These are phyloP conservation scores for Picochlorum sp. DNA, from an alignment of 139 green algal species.

Conservation along the genomic window DNA sequence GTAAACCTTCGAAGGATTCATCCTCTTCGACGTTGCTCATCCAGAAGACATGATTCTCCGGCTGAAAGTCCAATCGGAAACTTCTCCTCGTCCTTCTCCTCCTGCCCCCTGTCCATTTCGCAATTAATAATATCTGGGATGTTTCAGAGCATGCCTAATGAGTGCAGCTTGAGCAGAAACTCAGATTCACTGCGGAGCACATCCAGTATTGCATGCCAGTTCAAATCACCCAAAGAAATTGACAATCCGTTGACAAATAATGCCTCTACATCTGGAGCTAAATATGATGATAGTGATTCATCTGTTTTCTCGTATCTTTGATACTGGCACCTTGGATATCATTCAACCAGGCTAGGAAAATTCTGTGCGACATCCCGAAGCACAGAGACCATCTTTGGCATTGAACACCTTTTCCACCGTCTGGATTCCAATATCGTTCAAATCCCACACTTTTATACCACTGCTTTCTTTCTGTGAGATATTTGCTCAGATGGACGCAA, in stretches of 20 bases:
- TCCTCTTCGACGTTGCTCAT: slow-evolving; percentile 85
- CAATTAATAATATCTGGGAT: slow-evolving; percentile 16
- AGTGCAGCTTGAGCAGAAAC: slow-evolving; percentile 36
- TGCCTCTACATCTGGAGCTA: slow-evolving; percentile 44
- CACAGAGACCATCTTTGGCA: slow-evolving; percentile 62
- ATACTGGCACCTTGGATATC: slow-evolving; percentile 44
- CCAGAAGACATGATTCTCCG: slow-evolving; percentile 25
- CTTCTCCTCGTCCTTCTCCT: background rate
- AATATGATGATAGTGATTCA: slow-evolving; percentile 6
- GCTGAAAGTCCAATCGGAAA: background rate
- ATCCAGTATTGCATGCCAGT: slow-evolving; percentile 53
- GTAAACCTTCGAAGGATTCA: slow-evolving; percentile 29
- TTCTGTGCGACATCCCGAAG: slow-evolving; percentile 75
- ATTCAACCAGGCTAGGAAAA: slow-evolving; percentile 72
- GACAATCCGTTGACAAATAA: slow-evolving; percentile 72
- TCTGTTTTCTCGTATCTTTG: slow-evolving; percentile 24
- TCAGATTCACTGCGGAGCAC: slow-evolving; percentile 39
- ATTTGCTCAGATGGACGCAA: slow-evolving; percentile 64
- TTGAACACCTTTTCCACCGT: slow-evolving; percentile 57
- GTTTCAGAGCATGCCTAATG: no score
- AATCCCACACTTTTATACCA: slow-evolving; percentile 53
- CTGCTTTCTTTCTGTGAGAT: slow-evolving; percentile 41
- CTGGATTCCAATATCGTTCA: slow-evolving; percentile 83
- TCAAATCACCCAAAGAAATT: slow-evolving; percentile 48
- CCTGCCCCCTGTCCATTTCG: background rate